Evolutionary conservation across 2,329 filamentous ascomycete genomes (phyloP), one percentile per base, ranked within the genome.

Genomic region (Paecilomyces formosus): DNA sequence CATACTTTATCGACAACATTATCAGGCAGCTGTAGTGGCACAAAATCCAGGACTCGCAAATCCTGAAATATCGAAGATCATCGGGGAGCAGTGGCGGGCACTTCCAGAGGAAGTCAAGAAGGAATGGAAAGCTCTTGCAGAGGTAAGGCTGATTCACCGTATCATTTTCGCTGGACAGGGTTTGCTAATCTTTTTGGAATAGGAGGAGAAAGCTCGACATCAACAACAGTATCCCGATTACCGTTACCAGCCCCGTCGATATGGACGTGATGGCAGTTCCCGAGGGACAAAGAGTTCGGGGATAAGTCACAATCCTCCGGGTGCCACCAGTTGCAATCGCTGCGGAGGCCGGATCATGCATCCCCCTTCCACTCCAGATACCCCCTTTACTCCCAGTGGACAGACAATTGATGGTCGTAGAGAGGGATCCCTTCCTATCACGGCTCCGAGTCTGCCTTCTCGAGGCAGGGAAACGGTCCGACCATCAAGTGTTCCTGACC

Each of bases 1-100:
- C 78, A 99, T 99, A 65, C 82, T 99, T 66, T 99, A 96, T 78
- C 91, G 94, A 45, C 92, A 97, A 72, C 89, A 95, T 73, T 88
- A 94, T 68, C 93, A 97, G 74, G 86, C 89, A 18, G 81, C 85
- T 54, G 90, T 97, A 55, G 88, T 92, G 39, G 82, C 86, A 57
- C 83, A 90, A 65, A 85, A 97, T 68, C 93, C 92, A n/a, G 89
- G 91, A 52, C 84, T 97, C 63, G 87, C 92, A 53, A 97, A 97
- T 74, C 93, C 93, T 2, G 91, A 97, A 56, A 96, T 97, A 66
- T 97, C 93, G 64, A 97, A 97, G 76, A 95, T 97, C 66, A 96
- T 97, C 65, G 93, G 93, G 56, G 85, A 91, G 72, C 88, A 92
- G 83, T 99, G 94, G 94, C 86, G 88, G 68, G 83, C 86, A 58